A percentile compares a stretch with the other conserved stretches of the same genome.
Evolutionary conservation across 164 flowering plant species (phyloP).

Genomic region (Sextonia rubra): DNA sequence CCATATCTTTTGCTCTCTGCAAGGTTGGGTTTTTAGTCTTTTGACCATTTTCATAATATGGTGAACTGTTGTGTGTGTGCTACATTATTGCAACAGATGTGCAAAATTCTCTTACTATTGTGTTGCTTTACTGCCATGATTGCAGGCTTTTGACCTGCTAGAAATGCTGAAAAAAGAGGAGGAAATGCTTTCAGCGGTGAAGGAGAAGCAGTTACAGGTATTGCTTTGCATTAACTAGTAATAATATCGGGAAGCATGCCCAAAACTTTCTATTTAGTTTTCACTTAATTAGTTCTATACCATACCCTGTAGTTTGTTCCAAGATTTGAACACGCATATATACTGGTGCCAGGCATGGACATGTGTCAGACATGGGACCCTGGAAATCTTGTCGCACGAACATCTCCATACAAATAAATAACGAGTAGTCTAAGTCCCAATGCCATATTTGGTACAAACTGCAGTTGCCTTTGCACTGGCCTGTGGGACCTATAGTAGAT

Average conservation of each 20-base stretch:
- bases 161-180: constrained; percentile 98
- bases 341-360: no score
- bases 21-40: constrained; percentile 52
- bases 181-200: constrained; percentile 78
- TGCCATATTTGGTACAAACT: no score
- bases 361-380: no score
- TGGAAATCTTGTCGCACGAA: no score
- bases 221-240: constrained; percentile 1
- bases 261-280: not conserved
- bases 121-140: not conserved
- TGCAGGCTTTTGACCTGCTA: constrained; percentile 79
- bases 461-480: no score
- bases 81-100: not conserved
- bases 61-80: no score
- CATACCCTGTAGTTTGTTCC: no score
- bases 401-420: no score
- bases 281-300: not conserved
- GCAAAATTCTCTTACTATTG: not conserved
- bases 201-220: constrained; percentile 77
- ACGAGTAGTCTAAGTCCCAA: no score
- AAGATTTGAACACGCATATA: no score
- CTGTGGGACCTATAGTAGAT: no score
- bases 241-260: not conserved
- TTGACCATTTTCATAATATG: constrained; percentile 2
- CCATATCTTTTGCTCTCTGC: constrained; percentile 80